Conservation (phyloP, 2,329 filamentous ascomycete species). For the Fusarium scirpi region DNA sequence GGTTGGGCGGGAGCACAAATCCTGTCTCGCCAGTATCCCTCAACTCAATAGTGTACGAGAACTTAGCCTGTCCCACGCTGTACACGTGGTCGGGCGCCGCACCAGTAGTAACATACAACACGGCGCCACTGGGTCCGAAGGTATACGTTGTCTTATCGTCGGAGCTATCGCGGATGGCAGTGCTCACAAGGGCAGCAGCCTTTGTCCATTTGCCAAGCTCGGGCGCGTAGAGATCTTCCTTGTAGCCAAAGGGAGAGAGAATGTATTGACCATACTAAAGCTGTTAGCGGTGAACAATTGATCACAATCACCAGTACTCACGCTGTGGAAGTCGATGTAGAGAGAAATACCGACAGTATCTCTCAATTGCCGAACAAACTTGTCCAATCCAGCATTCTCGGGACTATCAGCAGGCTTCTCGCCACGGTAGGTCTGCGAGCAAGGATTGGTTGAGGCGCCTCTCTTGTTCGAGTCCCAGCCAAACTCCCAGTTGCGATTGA, state of each 20-base stretch:
- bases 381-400: conserved; percentile 60
- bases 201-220: conserved; percentile 55
- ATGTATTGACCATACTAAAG: conserved; percentile 58
- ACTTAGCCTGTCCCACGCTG: conserved; percentile 47
- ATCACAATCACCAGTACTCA: background rate
- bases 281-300: background rate
- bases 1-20: conserved; percentile 53
- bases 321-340: conserved; percentile 61
- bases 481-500: conserved; percentile 67
- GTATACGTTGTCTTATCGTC: conserved; percentile 50
- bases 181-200: conserved; percentile 49
- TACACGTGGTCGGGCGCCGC: conserved; percentile 48
- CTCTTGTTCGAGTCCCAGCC: conserved; percentile 58
- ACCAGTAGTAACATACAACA: conserved; percentile 54
- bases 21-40: conserved; percentile 51
- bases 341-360: conserved; percentile 55
- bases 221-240: conserved; percentile 54
- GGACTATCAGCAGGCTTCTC: conserved; percentile 56
- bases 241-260: conserved; percentile 60
- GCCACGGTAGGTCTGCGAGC: conserved; percentile 60
- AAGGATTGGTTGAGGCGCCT: conserved; percentile 62
- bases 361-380: conserved; percentile 49
- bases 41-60: conserved; percentile 57
- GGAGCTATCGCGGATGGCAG: conserved; percentile 51
- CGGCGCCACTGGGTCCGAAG: conserved; percentile 54